Conservation (phyloP, 805 yeast genomes). For the Barnettozyma wickerhamii region DNA sequence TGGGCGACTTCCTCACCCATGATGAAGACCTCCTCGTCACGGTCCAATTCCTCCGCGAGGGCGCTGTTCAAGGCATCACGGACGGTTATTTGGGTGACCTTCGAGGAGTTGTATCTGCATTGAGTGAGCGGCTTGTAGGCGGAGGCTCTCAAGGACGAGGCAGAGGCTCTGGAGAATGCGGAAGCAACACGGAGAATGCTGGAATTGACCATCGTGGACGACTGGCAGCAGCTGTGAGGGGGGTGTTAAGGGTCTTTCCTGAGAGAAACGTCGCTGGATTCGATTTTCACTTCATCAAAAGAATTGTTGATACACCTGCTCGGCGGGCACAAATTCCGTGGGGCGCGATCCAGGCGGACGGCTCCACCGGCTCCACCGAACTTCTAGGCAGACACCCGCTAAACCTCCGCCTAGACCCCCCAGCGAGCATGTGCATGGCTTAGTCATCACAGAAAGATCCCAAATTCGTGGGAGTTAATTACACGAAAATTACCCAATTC, state of each 20-base stretch:
- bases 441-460: too few relatives aligned
- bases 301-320: background rate
- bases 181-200: slow-evolving; percentile 5
- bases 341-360: slow-evolving; percentile 2
- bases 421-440: too few relatives aligned
- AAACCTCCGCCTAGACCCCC: too few relatives aligned
- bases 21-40: slow-evolving; percentile 88
- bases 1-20: slow-evolving; percentile 99
- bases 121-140: slow-evolving; percentile 2
- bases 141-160: slow-evolving; percentile 1
- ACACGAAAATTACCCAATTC: too few relatives aligned
- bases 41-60: slow-evolving; percentile 94
- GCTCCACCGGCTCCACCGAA: too few relatives aligned
- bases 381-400: too few relatives aligned
- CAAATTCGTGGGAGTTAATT: too few relatives aligned
- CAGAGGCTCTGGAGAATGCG: slow-evolving; percentile 5
- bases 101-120: slow-evolving; percentile 20
- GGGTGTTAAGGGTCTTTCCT: background rate
- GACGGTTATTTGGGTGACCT: slow-evolving; percentile 61
- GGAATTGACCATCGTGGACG: slow-evolving; percentile 4
- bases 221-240: background rate
- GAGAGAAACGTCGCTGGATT: background rate
- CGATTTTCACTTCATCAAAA: background rate
- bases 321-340: slow-evolving; percentile 7
- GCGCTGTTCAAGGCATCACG: slow-evolving; percentile 97